Evolutionary conservation across 1,284 basidiomycete species (phyloP).

Genomic region (Blastosporella zonata): DNA sequence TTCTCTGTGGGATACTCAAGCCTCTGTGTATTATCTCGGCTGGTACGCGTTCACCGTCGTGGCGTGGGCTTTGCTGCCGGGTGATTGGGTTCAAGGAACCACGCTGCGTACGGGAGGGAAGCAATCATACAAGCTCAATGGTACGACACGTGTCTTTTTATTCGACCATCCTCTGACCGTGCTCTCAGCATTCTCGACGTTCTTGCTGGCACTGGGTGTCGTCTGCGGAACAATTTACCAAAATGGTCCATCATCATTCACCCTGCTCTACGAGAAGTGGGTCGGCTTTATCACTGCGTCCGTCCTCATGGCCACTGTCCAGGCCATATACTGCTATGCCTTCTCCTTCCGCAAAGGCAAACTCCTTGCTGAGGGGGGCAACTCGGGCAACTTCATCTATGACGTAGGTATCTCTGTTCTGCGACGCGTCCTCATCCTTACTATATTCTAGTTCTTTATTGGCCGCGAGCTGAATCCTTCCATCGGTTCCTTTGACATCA

Average conservation of each 20-base stretch:
- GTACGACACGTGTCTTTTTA: constrained; percentile 39
- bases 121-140: constrained; percentile 93
- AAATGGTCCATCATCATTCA: constrained; percentile 78
- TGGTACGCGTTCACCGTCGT: constrained; percentile 91
- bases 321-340: constrained; percentile 74
- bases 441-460: constrained; percentile 81
- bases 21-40: constrained; percentile 71
- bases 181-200: constrained; percentile 79
- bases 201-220: constrained; percentile 76
- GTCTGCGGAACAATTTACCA: constrained; percentile 66
- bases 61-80: constrained; percentile 85
- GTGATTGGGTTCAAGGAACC: constrained; percentile 81
- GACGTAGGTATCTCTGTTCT: constrained; percentile 61
- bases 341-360: constrained; percentile 67
- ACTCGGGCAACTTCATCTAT: constrained; percentile 85
- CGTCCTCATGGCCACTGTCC: constrained; percentile 74
- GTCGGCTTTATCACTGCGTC: constrained; percentile 86
- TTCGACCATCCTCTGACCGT: neutral
- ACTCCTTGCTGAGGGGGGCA: constrained; percentile 89
- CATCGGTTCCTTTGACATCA: constrained; percentile 89
- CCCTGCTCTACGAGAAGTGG: constrained; percentile 92
- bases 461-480: constrained; percentile 95
- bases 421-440: constrained; percentile 4
- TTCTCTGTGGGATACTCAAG: constrained; percentile 79
- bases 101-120: constrained; percentile 76